These are phyloP conservation scores for Dothistroma septosporum DNA, from an alignment of 2,329 filamentous ascomycete genomes.

Conservation along the genomic window DNA sequence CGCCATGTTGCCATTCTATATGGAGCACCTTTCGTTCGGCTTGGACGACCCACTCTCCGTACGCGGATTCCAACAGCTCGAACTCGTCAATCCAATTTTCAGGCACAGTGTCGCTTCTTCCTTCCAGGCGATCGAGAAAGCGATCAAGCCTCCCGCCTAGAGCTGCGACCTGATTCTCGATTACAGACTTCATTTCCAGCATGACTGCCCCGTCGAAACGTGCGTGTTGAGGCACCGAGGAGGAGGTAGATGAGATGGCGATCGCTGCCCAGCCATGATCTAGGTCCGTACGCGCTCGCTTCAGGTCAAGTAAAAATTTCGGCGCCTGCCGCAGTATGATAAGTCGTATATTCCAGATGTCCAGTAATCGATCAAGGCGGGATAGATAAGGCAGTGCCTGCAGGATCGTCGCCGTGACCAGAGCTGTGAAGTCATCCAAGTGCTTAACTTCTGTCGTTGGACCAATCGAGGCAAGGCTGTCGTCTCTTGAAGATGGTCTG, in stretches of 20 bases:
- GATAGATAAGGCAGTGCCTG: conserved; percentile 79
- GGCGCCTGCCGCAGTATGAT: conserved; percentile 71
- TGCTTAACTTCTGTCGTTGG: conserved; percentile 26
- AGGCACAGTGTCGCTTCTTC: conserved; percentile 75
- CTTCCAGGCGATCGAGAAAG: conserved; percentile 84
- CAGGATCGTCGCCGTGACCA: conserved; percentile 88
- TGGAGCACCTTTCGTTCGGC: conserved; percentile 72
- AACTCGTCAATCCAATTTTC: conserved; percentile 83
- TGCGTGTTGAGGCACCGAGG: neutral
- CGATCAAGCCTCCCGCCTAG: conserved; percentile 72
- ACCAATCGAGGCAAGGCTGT: conserved; percentile 21
- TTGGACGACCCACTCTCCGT: conserved; percentile 73
- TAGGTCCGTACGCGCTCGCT: conserved; percentile 61
- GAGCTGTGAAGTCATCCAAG: conserved; percentile 83
- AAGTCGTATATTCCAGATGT: conserved; percentile 73
- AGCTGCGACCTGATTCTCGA: conserved; percentile 65
- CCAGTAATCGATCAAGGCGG: conserved; percentile 66
- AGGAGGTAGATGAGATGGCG: conserved; percentile 25
- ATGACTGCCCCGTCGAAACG: conserved; percentile 24
- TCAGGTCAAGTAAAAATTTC: conserved; percentile 60
- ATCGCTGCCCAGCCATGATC: conserved; percentile 64
- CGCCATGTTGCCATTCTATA: conserved; percentile 47
- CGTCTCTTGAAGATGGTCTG: conserved; percentile 42
- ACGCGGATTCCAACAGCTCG: conserved; percentile 72
- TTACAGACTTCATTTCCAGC: conserved; percentile 45